phyloP scores from a whole-genome alignment of 2,329 filamentous ascomycete species.

The Cadophora sp. region DNA sequence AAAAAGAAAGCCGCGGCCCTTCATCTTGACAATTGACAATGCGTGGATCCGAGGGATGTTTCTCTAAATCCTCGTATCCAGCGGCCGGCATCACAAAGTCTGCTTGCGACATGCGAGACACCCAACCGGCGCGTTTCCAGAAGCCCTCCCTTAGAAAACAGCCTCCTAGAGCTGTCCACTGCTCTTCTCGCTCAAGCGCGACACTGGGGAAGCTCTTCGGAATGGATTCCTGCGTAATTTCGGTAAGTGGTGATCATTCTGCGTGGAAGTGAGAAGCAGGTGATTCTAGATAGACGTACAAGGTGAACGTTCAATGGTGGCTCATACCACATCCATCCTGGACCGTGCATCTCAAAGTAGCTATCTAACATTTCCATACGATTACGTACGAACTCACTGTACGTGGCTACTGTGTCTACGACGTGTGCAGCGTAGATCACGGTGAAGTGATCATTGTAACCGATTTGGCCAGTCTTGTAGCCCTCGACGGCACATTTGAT shows the following conservation, averaged over 20 bases:
- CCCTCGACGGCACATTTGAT: slow-evolving; percentile 51
- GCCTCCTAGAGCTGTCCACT: slow-evolving; percentile 16
- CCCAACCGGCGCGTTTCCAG: slow-evolving; percentile 34
- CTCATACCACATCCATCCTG: slow-evolving; percentile 55
- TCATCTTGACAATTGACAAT: slow-evolving; percentile 26
- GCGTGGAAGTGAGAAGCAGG: background rate
- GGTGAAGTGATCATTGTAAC: slow-evolving; percentile 49
- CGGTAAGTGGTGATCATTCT: background rate
- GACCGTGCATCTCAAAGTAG: slow-evolving; percentile 47
- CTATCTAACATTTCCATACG: slow-evolving; percentile 49
- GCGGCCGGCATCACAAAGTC: background rate
- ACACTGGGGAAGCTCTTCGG: slow-evolving; percentile 9
- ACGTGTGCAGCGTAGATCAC: slow-evolving; percentile 52
- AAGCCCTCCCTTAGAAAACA: slow-evolving; percentile 33
- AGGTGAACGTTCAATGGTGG: slow-evolving; percentile 47
- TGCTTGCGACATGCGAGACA: slow-evolving; percentile 23
- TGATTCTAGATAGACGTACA: background rate
- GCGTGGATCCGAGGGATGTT: background rate
- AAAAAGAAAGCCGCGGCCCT: slow-evolving; percentile 44
- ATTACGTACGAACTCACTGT: slow-evolving; percentile 48
- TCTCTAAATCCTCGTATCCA: background rate
- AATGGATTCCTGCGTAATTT: slow-evolving; percentile 4
- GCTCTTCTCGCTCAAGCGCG: slow-evolving; percentile 10
- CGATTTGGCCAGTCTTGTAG: slow-evolving; percentile 50
- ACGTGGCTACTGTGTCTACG: slow-evolving; percentile 49